These are phyloP conservation scores for Amylostereum chailletii DNA, from an alignment of 1,284 basidiomycete species.

Conservation along the genomic window DNA sequence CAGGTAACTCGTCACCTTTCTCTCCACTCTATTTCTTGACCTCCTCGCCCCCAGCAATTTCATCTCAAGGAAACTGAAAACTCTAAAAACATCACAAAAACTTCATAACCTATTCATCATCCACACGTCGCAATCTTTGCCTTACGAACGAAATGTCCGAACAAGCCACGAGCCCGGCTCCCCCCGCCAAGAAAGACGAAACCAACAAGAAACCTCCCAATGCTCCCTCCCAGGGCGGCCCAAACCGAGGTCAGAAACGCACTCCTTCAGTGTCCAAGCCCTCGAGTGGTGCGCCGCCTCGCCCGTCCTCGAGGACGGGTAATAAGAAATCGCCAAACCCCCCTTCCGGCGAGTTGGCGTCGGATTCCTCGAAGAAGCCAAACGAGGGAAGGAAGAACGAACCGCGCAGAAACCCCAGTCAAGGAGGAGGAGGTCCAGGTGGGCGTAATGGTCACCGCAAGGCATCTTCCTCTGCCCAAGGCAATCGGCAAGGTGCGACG, in stretches of 20 bases:
- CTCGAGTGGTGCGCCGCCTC: slow-evolving; percentile 31
- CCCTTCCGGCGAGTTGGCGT: slow-evolving; percentile 50
- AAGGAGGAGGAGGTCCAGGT: slow-evolving; percentile 30
- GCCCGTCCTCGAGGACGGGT: slow-evolving; percentile 54
- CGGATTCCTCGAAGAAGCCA: slow-evolving; percentile 54
- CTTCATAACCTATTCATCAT: slow-evolving; percentile 19
- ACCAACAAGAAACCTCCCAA: slow-evolving; percentile 43
- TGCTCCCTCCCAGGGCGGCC: slow-evolving; percentile 19
- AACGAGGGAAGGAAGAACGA: slow-evolving; percentile 49
- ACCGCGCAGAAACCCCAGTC: slow-evolving; percentile 43
- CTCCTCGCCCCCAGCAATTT: slow-evolving; percentile 9
- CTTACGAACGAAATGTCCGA: slow-evolving; percentile 81
- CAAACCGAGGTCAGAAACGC: slow-evolving; percentile 42
- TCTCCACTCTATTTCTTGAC: slow-evolving; percentile 9
- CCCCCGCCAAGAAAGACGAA: slow-evolving; percentile 44
- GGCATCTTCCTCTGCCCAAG: slow-evolving; percentile 46
- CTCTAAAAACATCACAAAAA: slow-evolving; percentile 42
- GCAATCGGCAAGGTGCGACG: slow-evolving; percentile 30
- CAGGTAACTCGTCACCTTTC: neutral
- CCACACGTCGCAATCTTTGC: slow-evolving; percentile 28
- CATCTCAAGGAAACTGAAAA: slow-evolving; percentile 24
- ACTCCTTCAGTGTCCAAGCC: slow-evolving; percentile 44
- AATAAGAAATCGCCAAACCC: slow-evolving; percentile 45
- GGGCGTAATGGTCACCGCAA: slow-evolving; percentile 47
- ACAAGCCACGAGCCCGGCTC: slow-evolving; percentile 52